Evolutionary conservation across 441 rosid genomes (phyloP), one percentile per base, ranked within the genome.

Genomic region (Syzygium syzygioides): DNA sequence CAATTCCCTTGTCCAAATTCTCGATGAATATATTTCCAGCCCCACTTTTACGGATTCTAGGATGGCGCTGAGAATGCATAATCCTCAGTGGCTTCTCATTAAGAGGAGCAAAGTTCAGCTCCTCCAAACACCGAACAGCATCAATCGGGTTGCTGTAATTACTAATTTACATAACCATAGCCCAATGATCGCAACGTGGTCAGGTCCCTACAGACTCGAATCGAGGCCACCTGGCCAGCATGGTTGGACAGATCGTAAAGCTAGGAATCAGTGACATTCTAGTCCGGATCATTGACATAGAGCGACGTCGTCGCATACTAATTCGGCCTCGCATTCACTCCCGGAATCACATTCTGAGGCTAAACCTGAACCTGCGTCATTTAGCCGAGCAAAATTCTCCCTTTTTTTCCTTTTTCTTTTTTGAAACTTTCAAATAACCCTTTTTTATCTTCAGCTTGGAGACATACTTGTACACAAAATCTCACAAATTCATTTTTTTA

Each of bases 21-120:
- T 96, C 95, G 88, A 97, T 96, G 89, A 93, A 94, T n/a, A 97
- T 96, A 91, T 97, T 95, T 57, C 98, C 98, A 13, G 96, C 86
- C 30, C 98, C 99, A 93, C 99, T 96, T 91, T 93, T 93, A 54
- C 97, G 96, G 85, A 93, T 87, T 86, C 94, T 96, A 11, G 98
- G 98, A 87, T 96, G 97, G 37, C 98, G 96, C 76, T 93, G 95
- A 76, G 98, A 97, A 90, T 95, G 94, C 98, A 95, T 95, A 85
- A 96, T 89, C 91, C 98, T 90, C 15, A 97, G 93, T 62, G 98
- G 93, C 87, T 89, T 94, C 55, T 97, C 99, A 94, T 94, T 94
- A 45, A 97, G 91, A 89, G 93, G 94, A 55, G 95, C 90, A 91
- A 93, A 97, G 90, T 97, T 97, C 89, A 96, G 93, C 88, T 93